phyloP scores from a whole-genome alignment of 257 asterid species.

The Ajuga chamaepitys region DNA sequence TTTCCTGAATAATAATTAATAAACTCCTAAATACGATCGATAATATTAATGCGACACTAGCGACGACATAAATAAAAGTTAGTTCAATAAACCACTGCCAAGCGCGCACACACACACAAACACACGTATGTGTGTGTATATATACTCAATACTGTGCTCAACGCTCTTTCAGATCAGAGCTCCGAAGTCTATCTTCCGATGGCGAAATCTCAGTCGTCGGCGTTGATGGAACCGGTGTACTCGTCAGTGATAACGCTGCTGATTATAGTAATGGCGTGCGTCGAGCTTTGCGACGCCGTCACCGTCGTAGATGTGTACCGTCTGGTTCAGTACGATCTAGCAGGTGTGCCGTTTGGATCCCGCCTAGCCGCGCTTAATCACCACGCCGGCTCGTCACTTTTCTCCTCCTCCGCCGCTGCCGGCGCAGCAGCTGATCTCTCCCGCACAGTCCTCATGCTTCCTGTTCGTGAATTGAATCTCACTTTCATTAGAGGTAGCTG shows the following conservation, averaged over 20 bases:
- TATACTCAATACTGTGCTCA: background rate
- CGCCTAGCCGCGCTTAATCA: conserved; percentile 83
- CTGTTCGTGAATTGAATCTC: conserved; percentile 85
- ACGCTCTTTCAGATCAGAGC: conserved; percentile 22
- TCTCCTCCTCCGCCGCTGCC: conserved; percentile 39
- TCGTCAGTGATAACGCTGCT: conserved; percentile 40
- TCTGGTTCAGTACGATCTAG: conserved; percentile 84
- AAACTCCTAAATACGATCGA: background rate
- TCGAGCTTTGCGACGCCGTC: conserved; percentile 76
- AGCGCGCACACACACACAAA: background rate
- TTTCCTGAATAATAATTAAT: background rate
- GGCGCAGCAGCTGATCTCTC: conserved; percentile 68
- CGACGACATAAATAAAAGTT: background rate
- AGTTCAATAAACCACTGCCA: background rate
- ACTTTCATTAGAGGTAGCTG: conserved; percentile 59
- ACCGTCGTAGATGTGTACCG: conserved; percentile 90
- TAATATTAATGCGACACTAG: background rate
- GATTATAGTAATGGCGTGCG: conserved; percentile 58
- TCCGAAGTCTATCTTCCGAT: conserved; percentile 26
- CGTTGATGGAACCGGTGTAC: conserved; percentile 41
- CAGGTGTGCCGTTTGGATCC: conserved; percentile 91
- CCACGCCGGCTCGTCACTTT: conserved; percentile 82
- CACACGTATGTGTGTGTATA: background rate
- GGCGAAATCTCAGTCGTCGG: conserved; percentile 38
- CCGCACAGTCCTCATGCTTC: conserved; percentile 82